phyloP scores from a whole-genome alignment of 495 filamentous ascomycete species.

The Penicillium dipodomyicola region DNA sequence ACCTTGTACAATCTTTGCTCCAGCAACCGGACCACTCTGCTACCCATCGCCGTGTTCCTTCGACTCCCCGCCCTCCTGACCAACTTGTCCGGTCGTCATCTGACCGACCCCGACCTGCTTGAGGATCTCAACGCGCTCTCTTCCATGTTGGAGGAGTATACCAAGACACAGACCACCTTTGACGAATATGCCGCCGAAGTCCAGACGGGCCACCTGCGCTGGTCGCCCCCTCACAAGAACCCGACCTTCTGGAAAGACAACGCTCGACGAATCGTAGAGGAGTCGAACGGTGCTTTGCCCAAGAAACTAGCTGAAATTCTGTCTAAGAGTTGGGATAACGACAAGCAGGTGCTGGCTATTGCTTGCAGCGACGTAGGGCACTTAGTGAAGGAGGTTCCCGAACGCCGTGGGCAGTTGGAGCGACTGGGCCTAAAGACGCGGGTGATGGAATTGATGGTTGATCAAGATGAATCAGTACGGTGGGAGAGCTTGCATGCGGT shows the following conservation, averaged over 20 bases:
- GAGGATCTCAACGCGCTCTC: conserved; percentile 77
- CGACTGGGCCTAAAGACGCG: conserved; percentile 84
- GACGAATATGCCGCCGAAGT: conserved; percentile 93
- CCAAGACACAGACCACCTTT: conserved; percentile 94
- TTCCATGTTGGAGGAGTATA: conserved; percentile 86
- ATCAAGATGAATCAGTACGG: conserved; percentile 82
- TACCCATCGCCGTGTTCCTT: conserved; percentile 77
- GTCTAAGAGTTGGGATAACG: conserved; percentile 78
- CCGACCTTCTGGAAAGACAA: conserved; percentile 92
- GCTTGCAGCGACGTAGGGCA: conserved; percentile 91
- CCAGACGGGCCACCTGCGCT: conserved; percentile 82
- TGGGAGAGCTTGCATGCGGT: conserved; percentile 95
- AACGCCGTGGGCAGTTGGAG: conserved; percentile 78
- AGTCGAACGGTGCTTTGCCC: conserved; percentile 72
- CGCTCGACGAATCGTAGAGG: conserved; percentile 85
- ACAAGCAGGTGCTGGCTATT: conserved; percentile 94
- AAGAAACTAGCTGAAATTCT: conserved; percentile 87
- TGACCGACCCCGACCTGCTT: conserved; percentile 83
- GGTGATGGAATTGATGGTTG: conserved; percentile 95
- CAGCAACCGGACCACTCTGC: conserved; percentile 69
- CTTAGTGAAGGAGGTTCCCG: conserved; percentile 86
- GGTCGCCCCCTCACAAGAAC: conserved; percentile 93
- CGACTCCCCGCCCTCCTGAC: conserved; percentile 77
- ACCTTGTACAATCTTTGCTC: conserved; percentile 82
- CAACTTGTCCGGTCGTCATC: conserved; percentile 77